Evolutionary conservation across 768 basidiomycete genomes (phyloP).

Genomic region (Atractiella rhizophila): DNA sequence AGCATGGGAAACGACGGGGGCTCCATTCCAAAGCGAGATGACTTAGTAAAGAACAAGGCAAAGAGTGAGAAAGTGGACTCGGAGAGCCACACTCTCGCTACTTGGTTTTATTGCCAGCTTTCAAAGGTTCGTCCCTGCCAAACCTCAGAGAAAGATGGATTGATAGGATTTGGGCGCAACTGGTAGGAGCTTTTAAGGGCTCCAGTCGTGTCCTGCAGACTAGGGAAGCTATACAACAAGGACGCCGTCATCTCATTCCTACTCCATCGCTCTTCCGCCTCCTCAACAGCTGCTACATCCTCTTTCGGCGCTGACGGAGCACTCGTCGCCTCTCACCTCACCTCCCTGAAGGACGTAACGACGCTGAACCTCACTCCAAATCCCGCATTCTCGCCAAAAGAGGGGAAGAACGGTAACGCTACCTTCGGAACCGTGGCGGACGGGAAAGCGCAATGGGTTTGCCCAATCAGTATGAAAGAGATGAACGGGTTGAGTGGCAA

Average conservation of each 20-base stretch:
- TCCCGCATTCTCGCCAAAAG: constrained; percentile 27
- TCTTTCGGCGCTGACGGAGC: constrained; percentile 38
- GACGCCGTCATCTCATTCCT: constrained; percentile 78
- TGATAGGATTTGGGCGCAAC: background rate
- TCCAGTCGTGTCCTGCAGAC: constrained; percentile 68
- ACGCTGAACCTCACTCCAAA: constrained; percentile 58
- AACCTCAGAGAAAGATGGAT: no score
- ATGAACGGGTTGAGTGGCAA: constrained; percentile 73
- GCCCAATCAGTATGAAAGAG: constrained; percentile 73
- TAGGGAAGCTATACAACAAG: constrained; percentile 91
- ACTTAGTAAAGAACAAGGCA: constrained; percentile 23
- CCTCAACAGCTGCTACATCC: background rate
- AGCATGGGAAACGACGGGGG: constrained; percentile 21
- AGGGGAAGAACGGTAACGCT: constrained; percentile 18
- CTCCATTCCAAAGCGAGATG: constrained; percentile 23
- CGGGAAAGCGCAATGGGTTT: constrained; percentile 52
- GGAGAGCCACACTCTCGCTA: constrained; percentile 60
- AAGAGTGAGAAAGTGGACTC: constrained; percentile 70
- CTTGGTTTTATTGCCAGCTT: constrained; percentile 80
- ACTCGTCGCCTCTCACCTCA: constrained; percentile 72
- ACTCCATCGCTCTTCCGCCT: constrained; percentile 52
- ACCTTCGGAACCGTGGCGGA: constrained; percentile 18
- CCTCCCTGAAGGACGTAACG: constrained; percentile 75
- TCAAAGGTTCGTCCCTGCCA: constrained; percentile 44
- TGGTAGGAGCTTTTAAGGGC: background rate